Evolutionary conservation across 345 rosid genomes (phyloP).

Genomic region (Angophora floribunda): DNA sequence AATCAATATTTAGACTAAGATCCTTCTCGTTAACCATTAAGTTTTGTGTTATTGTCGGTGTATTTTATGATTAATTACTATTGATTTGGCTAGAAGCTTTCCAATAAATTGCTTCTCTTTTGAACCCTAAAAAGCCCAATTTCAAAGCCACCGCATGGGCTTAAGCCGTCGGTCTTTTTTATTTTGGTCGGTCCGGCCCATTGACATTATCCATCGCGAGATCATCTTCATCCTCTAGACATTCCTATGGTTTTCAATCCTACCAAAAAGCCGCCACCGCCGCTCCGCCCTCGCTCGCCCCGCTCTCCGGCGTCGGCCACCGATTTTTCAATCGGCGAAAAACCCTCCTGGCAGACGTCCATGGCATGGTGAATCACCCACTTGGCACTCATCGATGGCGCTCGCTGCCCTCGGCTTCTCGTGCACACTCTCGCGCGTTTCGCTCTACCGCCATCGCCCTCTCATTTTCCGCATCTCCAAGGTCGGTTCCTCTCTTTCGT

Average conservation of each 20-base stretch:
- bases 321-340: neutral
- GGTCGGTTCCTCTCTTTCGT: neutral
- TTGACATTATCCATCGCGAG: neutral
- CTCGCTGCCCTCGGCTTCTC: neutral
- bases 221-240: neutral
- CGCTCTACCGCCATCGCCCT: neutral
- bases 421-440: neutral
- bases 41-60: neutral
- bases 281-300: neutral
- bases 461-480: neutral
- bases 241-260: neutral
- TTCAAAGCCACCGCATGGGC: neutral
- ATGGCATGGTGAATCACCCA: neutral
- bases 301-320: neutral
- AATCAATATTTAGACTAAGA: neutral
- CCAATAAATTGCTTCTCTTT: neutral
- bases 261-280: neutral
- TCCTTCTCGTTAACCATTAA: neutral
- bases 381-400: neutral
- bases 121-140: neutral
- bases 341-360: neutral
- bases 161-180: neutral
- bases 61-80: neutral
- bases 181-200: neutral
- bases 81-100: neutral